Evolutionary conservation across 1,284 basidiomycete species (phyloP).

Genomic region (Puccinia coronata): DNA sequence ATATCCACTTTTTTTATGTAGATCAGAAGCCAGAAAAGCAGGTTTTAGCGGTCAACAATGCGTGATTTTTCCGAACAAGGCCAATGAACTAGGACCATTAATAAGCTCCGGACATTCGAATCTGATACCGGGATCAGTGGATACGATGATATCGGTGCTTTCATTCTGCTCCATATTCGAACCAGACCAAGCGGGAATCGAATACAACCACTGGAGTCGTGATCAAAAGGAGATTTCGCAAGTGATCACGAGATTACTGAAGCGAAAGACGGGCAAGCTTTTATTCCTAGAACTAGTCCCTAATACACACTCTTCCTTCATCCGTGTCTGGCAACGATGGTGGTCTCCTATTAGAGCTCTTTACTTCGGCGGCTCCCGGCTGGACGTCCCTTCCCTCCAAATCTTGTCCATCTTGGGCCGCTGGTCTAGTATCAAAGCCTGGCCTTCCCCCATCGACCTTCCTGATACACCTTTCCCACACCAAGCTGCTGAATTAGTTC

Average conservation of each 20-base stretch:
- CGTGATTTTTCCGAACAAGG: neutral
- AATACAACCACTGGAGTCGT: neutral
- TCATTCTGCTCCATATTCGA: neutral
- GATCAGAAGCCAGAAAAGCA: neutral
- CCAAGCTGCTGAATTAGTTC: conserved; percentile 1
- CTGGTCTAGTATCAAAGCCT: neutral
- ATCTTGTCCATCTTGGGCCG: neutral
- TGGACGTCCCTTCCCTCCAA: neutral
- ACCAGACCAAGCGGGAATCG: neutral
- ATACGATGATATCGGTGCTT: neutral
- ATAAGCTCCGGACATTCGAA: neutral
- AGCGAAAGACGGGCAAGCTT: conserved; percentile 3
- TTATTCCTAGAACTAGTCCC: neutral
- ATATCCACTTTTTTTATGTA: too few species aligned
- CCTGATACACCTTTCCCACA: conserved; percentile 9
- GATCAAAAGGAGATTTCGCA: neutral
- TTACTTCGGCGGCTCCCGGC: conserved; percentile 11
- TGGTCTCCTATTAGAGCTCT: conserved; percentile 1
- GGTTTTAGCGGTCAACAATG: conserved; percentile 1
- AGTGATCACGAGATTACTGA: neutral
- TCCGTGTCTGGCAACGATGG: neutral
- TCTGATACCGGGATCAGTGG: neutral
- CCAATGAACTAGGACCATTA: neutral
- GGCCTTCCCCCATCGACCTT: neutral
- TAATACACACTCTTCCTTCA: neutral